Conservation (phyloP, 2,329 filamentous ascomycete genomes). For the Rasamsonia emersonii region DNA sequence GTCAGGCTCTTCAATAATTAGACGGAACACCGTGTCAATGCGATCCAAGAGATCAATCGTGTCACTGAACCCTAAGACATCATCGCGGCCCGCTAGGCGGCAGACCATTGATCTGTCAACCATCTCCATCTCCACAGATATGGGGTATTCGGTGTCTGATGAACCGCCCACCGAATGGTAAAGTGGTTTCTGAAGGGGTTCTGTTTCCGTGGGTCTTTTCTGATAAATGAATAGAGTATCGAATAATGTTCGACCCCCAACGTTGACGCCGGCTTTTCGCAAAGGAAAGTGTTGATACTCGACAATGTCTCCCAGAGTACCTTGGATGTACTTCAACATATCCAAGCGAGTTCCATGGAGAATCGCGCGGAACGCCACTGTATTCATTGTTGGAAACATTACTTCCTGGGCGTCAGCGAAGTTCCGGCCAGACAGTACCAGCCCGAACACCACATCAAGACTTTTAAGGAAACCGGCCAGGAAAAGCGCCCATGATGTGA, state of each 20-base stretch:
- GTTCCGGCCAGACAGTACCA: slow-evolving; percentile 78
- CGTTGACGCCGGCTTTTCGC: slow-evolving; percentile 54
- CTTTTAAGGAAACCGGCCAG: slow-evolving; percentile 55
- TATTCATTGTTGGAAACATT: slow-evolving; percentile 90
- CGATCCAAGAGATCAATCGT: slow-evolving; percentile 46
- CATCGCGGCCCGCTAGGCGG: slow-evolving; percentile 61
- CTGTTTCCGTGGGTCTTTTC: slow-evolving; percentile 36
- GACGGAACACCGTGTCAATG: slow-evolving; percentile 52
- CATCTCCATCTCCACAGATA: slow-evolving; percentile 74
- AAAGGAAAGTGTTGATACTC: slow-evolving; percentile 71
- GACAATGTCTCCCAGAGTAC: slow-evolving; percentile 56
- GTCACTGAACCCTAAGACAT: slow-evolving; percentile 41
- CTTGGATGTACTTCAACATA: slow-evolving; percentile 66
- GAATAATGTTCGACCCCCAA: slow-evolving; percentile 44
- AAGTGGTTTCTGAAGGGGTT: slow-evolving; percentile 26
- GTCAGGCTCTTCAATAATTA: slow-evolving; percentile 45
- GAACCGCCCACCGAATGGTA: slow-evolving; percentile 56
- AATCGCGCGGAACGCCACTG: slow-evolving; percentile 63
- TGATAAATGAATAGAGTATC: slow-evolving; percentile 61
- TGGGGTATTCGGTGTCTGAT: slow-evolving; percentile 68
- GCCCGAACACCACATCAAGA: slow-evolving; percentile 72
- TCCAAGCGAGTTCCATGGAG: slow-evolving; percentile 58
- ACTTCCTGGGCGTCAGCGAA: slow-evolving; percentile 57
- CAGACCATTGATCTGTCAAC: slow-evolving; percentile 51
- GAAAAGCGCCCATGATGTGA: slow-evolving; percentile 66